A percentile compares a stretch with the other conserved stretches of the same genome.
Evolutionary conservation across 2,329 filamentous ascomycete species (phyloP).

Genomic region (Bipolaris zeicola): DNA sequence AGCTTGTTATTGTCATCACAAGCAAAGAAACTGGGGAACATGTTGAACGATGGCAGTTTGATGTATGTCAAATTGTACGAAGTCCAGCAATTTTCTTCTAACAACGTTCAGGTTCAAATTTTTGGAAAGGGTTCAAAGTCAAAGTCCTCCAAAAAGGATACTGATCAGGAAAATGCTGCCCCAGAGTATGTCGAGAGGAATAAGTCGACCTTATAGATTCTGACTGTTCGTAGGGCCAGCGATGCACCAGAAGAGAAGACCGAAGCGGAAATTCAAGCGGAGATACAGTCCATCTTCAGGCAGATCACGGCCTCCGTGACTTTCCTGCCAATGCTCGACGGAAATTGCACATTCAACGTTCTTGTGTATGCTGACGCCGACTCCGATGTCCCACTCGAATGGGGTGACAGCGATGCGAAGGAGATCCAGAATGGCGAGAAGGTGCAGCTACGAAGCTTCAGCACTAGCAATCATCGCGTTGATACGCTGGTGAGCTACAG

Average conservation of each 20-base stretch:
- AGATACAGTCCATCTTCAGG: slow-evolving; percentile 95
- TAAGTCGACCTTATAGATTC: slow-evolving; percentile 5
- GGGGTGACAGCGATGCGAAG: slow-evolving; percentile 97
- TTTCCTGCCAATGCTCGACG: slow-evolving; percentile 90
- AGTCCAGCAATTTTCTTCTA: slow-evolving; percentile 40
- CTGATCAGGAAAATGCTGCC: slow-evolving; percentile 73
- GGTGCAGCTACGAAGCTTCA: slow-evolving; percentile 94
- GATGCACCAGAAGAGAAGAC: slow-evolving; percentile 70
- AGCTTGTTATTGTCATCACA: slow-evolving; percentile 94
- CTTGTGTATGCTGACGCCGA: slow-evolving; percentile 97
- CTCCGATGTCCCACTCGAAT: slow-evolving; percentile 94
- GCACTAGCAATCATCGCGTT: slow-evolving; percentile 90
- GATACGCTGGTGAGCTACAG: slow-evolving; percentile 96
- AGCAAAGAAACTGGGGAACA: slow-evolving; percentile 96
- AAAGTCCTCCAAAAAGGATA: slow-evolving; percentile 55
- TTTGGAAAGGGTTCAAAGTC: slow-evolving; percentile 59
- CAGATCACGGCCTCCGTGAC: slow-evolving; percentile 98
- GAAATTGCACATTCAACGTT: slow-evolving; percentile 98
- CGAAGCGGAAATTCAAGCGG: slow-evolving; percentile 89
- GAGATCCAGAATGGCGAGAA: slow-evolving; percentile 95
- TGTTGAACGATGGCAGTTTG: slow-evolving; percentile 97
- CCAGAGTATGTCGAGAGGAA: slow-evolving; percentile 55
- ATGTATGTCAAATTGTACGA: slow-evolving; percentile 60
- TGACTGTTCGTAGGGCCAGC: slow-evolving; percentile 32
- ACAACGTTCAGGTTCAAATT: slow-evolving; percentile 60